These are phyloP conservation scores for Penicillium sp. DNA, from an alignment of 2,329 filamentous ascomycete species.

Conservation along the genomic window DNA sequence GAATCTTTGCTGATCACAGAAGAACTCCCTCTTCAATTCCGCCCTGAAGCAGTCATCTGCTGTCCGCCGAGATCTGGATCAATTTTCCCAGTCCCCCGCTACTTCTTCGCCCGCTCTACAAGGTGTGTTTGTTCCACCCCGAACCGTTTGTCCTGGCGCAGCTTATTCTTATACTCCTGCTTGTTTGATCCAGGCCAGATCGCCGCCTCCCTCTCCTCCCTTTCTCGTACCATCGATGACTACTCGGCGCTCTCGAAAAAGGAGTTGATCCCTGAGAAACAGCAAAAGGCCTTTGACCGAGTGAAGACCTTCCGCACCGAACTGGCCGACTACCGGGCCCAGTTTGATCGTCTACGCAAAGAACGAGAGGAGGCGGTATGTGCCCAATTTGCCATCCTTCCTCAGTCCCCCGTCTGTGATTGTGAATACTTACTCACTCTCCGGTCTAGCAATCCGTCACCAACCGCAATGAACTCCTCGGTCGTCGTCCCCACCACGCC, in stretches of 20 bases:
- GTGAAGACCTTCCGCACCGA: slow-evolving; percentile 84
- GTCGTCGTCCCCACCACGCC: slow-evolving; percentile 75
- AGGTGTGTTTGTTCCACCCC: slow-evolving; percentile 39
- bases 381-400: neutral
- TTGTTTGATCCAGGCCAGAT: slow-evolving; percentile 63
- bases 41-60: slow-evolving; percentile 82
- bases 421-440: slow-evolving; percentile 8
- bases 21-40: slow-evolving; percentile 86
- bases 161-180: slow-evolving; percentile 22
- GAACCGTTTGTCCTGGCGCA: slow-evolving; percentile 1
- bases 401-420: neutral
- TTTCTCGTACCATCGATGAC: slow-evolving; percentile 89
- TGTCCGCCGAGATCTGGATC: slow-evolving; percentile 74
- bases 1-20: slow-evolving; percentile 12
- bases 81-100: slow-evolving; percentile 63
- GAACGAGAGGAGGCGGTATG: slow-evolving; percentile 72
- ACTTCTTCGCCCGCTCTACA: slow-evolving; percentile 66
- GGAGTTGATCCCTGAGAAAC: slow-evolving; percentile 87
- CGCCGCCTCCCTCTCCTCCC: slow-evolving; percentile 76
- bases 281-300: slow-evolving; percentile 85
- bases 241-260: slow-evolving; percentile 84
- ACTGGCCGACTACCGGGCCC: slow-evolving; percentile 74
- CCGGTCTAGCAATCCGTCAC: slow-evolving; percentile 60
- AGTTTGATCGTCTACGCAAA: slow-evolving; percentile 76
- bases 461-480: slow-evolving; percentile 80